A percentile compares a stretch with the other conserved stretches of the same genome.
phyloP scores from a whole-genome alignment of 805 yeast species.

The Wickerhamomyces tratensis region DNA sequence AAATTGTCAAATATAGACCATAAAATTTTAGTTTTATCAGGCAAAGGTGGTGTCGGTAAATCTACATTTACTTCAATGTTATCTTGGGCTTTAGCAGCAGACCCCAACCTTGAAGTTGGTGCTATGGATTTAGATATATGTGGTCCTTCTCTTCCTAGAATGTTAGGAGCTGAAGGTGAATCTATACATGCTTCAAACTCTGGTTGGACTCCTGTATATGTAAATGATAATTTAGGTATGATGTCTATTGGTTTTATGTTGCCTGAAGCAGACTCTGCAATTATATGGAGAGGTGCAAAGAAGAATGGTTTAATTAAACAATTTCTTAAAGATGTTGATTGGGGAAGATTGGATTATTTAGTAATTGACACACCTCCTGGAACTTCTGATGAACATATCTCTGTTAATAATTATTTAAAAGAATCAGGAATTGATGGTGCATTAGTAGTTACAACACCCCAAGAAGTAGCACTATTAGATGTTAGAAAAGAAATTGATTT shows the following conservation, averaged over 20 bases:
- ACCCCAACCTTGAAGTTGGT: constrained; percentile 63
- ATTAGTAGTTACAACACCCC: constrained; percentile 90
- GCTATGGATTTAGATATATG: constrained; percentile 97
- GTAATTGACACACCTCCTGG: constrained; percentile 98
- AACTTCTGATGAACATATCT: constrained; percentile 92
- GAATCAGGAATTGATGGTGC: constrained; percentile 96
- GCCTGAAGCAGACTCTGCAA: constrained; percentile 87
- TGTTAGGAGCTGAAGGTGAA: constrained; percentile 89
- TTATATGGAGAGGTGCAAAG: constrained; percentile 97
- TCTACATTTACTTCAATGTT: constrained; percentile 93
- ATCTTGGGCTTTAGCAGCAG: constrained; percentile 91
- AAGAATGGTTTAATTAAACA: constrained; percentile 90
- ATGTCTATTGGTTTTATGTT: constrained; percentile 94
- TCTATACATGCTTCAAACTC: constrained; percentile 79
- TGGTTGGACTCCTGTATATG: constrained; percentile 97
- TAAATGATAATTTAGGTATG: constrained; percentile 87
- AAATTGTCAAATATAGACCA: constrained; percentile 61
- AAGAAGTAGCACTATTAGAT: constrained; percentile 90
- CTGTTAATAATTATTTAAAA: constrained; percentile 79
- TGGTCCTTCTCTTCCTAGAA: constrained; percentile 93
- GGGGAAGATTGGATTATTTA: constrained; percentile 85
- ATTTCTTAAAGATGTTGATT: constrained; percentile 87
- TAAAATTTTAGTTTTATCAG: constrained; percentile 74
- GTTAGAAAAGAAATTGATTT: constrained; percentile 95
- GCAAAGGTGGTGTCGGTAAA: constrained; percentile 96